A percentile compares a stretch with the other conserved stretches of the same genome.
Conservation (phyloP, 2,329 filamentous ascomycete genomes). For the Diplodia scrobiculata region DNA sequence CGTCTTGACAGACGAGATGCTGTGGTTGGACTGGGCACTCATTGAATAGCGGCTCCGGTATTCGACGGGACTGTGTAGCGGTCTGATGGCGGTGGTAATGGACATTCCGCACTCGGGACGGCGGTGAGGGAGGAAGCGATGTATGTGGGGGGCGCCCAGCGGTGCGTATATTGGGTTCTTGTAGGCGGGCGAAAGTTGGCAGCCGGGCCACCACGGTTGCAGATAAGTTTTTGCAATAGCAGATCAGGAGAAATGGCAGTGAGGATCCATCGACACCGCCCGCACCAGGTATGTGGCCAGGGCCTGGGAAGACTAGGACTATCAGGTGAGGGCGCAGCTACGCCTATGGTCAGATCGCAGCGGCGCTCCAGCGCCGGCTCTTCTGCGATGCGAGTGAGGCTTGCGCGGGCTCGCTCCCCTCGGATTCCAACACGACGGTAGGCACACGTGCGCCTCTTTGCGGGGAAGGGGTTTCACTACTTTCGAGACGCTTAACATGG, state of each 20-base stretch:
- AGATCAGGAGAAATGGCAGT: conserved; percentile 29
- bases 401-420: conserved; percentile 26
- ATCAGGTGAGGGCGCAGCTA: conserved; percentile 29
- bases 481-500: conserved; percentile 28
- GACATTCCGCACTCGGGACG: conserved; percentile 28
- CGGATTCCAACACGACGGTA: conserved; percentile 28
- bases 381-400: conserved; percentile 28
- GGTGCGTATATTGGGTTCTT: conserved; percentile 27
- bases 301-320: conserved; percentile 27
- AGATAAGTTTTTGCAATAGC: conserved; percentile 29
- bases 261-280: conserved; percentile 23
- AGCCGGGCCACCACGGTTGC: conserved; percentile 24
- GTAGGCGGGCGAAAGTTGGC: conserved; percentile 27
- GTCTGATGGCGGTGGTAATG: conserved; percentile 30
- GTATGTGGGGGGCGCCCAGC: conserved; percentile 27
- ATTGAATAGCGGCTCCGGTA: conserved; percentile 45
- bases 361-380: conserved; percentile 27
- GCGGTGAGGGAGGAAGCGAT: conserved; percentile 26
- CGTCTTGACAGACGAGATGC: conserved; percentile 43
- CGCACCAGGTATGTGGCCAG: conserved; percentile 24
- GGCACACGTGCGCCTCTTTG: conserved; percentile 29
- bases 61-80: conserved; percentile 33
- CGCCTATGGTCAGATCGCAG: conserved; percentile 28
- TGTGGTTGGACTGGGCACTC: conserved; percentile 39
- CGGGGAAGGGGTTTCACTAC: conserved; percentile 31